Evolutionary conservation across 345 rosid genomes (phyloP), one percentile per base, ranked within the genome.

Genomic region (Cardamine chenopodiifolia): DNA sequence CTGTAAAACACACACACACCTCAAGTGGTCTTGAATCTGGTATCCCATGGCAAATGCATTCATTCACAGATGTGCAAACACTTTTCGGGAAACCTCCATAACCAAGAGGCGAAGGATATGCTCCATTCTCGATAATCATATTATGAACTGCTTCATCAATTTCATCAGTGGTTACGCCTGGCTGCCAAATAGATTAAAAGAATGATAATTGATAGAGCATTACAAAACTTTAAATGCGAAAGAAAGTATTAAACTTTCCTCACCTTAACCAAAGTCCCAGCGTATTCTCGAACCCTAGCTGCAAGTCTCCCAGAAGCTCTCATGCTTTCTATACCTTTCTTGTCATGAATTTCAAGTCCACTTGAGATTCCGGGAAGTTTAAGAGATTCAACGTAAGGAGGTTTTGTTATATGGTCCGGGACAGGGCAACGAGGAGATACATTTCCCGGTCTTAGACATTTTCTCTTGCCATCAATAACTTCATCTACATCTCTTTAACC

Each of bases 61-160:
- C 97, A 68, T 91, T 93, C 50, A 93, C 93, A 28, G 98, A 94
- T 12, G 98, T 94, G 75, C 98, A 94, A 8, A 91, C 98, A 85
- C 98, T 91, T 85, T 91, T 91, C 3, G 98, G 98, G 75, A 94
- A 94, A 53, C 97, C 95, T 48, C 96, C 97, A 82, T 94, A 94
- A 19, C 98, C 96, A 77, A 94, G 96, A 56, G 97, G 98, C 1
- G 97, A 94, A 11, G 97, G 98, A 83, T 94, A 94, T 3, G 97
- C 98, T 73, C 97, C 97, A 71, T 88, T 94, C 66, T 91, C 93
- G 53, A 94, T 86, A 66, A 89, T 91, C 97, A 91, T 88, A 57
- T 84, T 95, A 58, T 94, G 98, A 73, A 94, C 97, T 0, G 91
- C 95, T 84, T 88, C 79, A 69, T 94, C 97, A 25, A 94, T 91